phyloP scores from a whole-genome alignment of 2,329 filamentous ascomycete species.

The Colletotrichum theobromicola region DNA sequence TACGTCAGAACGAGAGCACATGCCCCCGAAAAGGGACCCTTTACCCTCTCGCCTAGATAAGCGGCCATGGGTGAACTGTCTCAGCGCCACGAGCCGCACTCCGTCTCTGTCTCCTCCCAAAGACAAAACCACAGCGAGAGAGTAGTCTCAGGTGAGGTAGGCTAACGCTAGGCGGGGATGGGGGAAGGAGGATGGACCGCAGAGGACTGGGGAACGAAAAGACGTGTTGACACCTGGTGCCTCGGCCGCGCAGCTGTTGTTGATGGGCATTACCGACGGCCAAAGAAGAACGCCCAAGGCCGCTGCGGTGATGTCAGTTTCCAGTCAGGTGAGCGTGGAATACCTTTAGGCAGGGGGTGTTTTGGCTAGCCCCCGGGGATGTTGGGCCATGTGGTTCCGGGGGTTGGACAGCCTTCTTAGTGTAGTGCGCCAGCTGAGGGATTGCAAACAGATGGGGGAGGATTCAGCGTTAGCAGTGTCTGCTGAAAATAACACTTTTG shows the following conservation, averaged over 20 bases:
- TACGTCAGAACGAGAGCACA: conserved; percentile 14
- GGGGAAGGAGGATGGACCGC: neutral
- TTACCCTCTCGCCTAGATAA: neutral
- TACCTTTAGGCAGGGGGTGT: neutral
- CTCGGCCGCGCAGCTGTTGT: neutral
- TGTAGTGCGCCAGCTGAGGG: neutral
- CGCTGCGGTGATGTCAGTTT: conserved; percentile 16
- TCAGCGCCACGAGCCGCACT: conserved; percentile 13
- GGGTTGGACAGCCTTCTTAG: neutral
- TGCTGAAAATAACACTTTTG: neutral
- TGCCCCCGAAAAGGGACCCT: neutral
- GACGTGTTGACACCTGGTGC: neutral
- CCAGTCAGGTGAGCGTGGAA: conserved; percentile 7
- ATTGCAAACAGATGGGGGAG: conserved; percentile 1
- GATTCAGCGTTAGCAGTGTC: neutral
- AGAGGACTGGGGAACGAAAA: neutral
- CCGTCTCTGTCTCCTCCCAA: neutral
- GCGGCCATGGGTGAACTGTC: conserved; percentile 2
- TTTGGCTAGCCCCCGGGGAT: neutral
- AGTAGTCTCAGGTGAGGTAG: neutral
- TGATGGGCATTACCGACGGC: neutral
- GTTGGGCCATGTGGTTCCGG: conserved; percentile 17
- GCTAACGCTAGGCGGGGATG: neutral
- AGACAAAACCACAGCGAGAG: neutral
- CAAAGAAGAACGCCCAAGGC: neutral